A percentile compares a stretch with the other conserved stretches of the same genome.
Evolutionary conservation across 139 green algal genomes (phyloP).

Genomic region (Closterium sp.): DNA sequence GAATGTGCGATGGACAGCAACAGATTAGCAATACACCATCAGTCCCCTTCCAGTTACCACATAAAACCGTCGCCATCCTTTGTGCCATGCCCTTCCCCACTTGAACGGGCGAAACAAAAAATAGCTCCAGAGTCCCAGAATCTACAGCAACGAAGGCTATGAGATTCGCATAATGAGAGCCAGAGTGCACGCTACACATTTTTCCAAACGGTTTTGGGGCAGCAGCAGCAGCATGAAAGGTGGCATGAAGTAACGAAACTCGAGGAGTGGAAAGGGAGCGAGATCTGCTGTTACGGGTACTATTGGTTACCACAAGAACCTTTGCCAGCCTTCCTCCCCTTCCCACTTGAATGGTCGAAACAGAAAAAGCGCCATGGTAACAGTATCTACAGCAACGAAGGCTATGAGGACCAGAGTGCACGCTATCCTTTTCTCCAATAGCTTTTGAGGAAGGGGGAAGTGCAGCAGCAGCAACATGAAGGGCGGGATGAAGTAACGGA

Average conservation of each 20-base stretch:
- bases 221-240: conserved; percentile 65
- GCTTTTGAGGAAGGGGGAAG: conserved; percentile 45
- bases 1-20: too few relatives aligned
- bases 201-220: conserved; percentile 21
- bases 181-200: neutral
- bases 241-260: conserved; percentile 85
- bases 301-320: conserved; percentile 91
- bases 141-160: conserved; percentile 52
- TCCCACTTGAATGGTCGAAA: conserved; percentile 66
- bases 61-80: conserved; percentile 80
- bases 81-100: conserved; percentile 70
- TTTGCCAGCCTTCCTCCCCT: conserved; percentile 65
- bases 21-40: too few relatives aligned
- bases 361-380: conserved; percentile 74
- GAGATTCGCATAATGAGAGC: too few relatives aligned
- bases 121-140: conserved; percentile 64
- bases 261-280: conserved; percentile 78
- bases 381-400: conserved; percentile 55
- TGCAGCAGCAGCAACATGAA: conserved; percentile 67
- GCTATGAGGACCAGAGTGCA: neutral
- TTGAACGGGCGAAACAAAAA: conserved; percentile 71
- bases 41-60: too few relatives aligned
- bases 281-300: conserved; percentile 62
- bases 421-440: neutral
- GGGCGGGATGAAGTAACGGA: conserved; percentile 81